Evolutionary conservation across 345 rosid species (phyloP).

Genomic region (Noccaea caerulescens): DNA sequence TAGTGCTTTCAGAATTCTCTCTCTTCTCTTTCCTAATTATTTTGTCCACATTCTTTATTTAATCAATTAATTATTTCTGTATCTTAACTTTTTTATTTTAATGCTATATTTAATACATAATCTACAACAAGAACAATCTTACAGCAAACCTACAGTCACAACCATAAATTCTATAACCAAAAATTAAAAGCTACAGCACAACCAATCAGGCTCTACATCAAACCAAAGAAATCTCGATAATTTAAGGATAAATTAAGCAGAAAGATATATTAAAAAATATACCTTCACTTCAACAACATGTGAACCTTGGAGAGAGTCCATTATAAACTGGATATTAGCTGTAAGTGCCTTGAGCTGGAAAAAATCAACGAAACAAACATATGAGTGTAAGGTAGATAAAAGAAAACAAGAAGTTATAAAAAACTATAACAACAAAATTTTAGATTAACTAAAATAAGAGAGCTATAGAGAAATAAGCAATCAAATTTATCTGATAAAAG

Average conservation of each 20-base stretch:
- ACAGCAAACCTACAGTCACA: too few relatives aligned
- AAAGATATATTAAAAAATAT: background rate
- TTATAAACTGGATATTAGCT: slow-evolving; percentile 54
- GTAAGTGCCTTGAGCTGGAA: slow-evolving; percentile 62
- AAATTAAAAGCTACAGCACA: too few relatives aligned
- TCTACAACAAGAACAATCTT: too few relatives aligned
- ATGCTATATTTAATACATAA: too few relatives aligned
- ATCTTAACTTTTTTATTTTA: too few relatives aligned
- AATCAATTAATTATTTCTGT: too few relatives aligned
- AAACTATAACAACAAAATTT: background rate
- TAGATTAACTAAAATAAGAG: slow-evolving; percentile 12
- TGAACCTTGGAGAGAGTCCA: slow-evolving; percentile 62
- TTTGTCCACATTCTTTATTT: too few relatives aligned
- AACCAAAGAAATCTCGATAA: background rate
- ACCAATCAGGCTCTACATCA: background rate
- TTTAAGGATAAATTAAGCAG: background rate
- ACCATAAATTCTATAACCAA: too few relatives aligned
- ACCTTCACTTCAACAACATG: slow-evolving; percentile 70
- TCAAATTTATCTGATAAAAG: background rate
- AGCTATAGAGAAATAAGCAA: background rate
- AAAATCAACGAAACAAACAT: slow-evolving; percentile 4
- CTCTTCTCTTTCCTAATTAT: too few relatives aligned
- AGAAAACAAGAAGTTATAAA: background rate
- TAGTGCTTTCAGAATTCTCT: too few relatives aligned
- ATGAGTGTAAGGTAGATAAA: too few relatives aligned